phyloP scores from a whole-genome alignment of 495 filamentous ascomycete species.

The Penicillium bialowiezense region DNA sequence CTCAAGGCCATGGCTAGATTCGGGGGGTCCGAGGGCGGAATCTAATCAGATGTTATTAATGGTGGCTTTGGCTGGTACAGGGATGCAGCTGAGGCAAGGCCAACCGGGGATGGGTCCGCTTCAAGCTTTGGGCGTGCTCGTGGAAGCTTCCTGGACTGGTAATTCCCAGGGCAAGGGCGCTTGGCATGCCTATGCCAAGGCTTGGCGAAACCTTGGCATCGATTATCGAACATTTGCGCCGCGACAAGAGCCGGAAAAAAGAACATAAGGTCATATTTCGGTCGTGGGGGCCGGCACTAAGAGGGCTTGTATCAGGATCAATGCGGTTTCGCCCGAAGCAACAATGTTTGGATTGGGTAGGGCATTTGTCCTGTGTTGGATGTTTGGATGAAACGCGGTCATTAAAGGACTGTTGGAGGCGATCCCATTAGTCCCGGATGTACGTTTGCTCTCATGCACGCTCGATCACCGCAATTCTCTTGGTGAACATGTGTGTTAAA shows the following conservation, averaged over 20 bases:
- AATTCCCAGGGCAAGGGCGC: background rate
- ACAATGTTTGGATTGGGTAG: too few species aligned
- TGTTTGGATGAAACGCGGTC: too few species aligned
- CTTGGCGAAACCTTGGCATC: background rate
- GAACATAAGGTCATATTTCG: background rate
- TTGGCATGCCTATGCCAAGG: constrained; percentile 4
- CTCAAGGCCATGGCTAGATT: background rate
- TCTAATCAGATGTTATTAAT: constrained; percentile 6
- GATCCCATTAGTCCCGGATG: too few species aligned
- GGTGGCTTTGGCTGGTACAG: too few species aligned
- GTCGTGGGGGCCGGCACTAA: background rate
- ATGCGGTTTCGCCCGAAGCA: background rate
- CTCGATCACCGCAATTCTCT: too few species aligned
- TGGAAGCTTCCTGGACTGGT: background rate
- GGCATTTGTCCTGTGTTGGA: background rate
- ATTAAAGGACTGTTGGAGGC: too few species aligned
- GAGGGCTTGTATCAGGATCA: background rate
- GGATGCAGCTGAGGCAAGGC: background rate
- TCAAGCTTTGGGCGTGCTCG: constrained; percentile 1
- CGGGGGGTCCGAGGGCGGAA: background rate
- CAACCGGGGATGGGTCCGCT: background rate
- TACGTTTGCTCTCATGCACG: too few species aligned
- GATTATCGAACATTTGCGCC: background rate
- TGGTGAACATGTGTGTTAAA: too few species aligned
- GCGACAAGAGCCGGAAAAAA: constrained; percentile 6